Evolutionary conservation across 73 alveolate species (phyloP), one percentile per base, ranked within the genome.

Genomic region (Paramecium bursaria): DNA sequence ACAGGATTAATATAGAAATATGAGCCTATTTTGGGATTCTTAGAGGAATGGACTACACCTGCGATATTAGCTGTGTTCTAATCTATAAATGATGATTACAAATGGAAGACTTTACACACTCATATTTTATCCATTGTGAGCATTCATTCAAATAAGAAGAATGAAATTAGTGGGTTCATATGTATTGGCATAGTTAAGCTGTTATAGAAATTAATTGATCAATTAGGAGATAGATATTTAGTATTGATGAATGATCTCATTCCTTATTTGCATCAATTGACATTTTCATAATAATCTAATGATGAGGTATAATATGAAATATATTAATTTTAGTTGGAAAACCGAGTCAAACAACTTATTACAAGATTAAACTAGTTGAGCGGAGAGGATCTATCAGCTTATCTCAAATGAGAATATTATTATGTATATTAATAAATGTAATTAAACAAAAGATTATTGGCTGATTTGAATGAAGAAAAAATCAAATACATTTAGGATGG

Each of bases 201-300:
- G 44, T 25, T 67, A 11, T 47, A 67, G 10, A n/a, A 57, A 67
- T 67, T 67, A 23, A 67, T 67, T 10, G 82, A 67, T 67, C 6
- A 67, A 67, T 35, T 67, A 39, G 82, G 44, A 39, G 82, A 67
- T 25, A 67, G 82, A 42, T 67, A 67, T 67, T 22, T 67, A 10
- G 82, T 67, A 15, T 67, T 67, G n/a, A 67, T 67, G 82, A 67
- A 67, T 14, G 82, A 67, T 42, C 44, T 67, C 4, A 67, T 67
- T 19, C 82, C 82, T 39, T 67, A 11, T 39, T 67, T 67, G 25
- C 82, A 67, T 67, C 35, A 67, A 67, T 67, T 67, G 22, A 67
- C 82, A 67, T 67, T 25, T 5, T 21, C 82, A 3, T 39, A 31
- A 39, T 14, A 25, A 9, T 39, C 33, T 67, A 25, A 35, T 39